These are phyloP conservation scores for Physaria fendleri DNA, from an alignment of 345 rosid species.

Conservation along the genomic window DNA sequence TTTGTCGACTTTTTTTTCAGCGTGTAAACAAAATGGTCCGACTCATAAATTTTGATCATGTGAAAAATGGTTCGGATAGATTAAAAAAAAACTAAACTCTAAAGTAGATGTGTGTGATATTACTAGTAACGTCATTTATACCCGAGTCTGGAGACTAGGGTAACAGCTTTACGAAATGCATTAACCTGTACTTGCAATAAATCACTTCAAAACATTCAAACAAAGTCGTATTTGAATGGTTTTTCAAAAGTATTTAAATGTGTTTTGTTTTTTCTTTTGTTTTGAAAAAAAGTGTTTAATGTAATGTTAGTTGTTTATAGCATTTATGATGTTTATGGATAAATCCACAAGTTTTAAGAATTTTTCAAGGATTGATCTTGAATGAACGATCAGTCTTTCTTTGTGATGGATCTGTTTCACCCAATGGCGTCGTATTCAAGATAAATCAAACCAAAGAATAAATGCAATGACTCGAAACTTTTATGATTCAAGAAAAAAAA, in stretches of 20 bases:
- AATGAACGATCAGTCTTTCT: neutral
- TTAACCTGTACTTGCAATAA: too few relatives aligned
- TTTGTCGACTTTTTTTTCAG: slow-evolving; percentile 13
- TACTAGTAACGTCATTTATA: too few relatives aligned
- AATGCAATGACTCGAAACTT: too few relatives aligned
- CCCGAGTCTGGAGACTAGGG: too few relatives aligned
- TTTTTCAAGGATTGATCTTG: neutral
- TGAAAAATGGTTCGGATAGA: too few relatives aligned
- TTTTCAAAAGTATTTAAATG: too few relatives aligned
- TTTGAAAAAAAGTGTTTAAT: neutral
- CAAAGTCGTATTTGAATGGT: too few relatives aligned
- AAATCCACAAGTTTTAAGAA: neutral
- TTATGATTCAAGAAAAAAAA: too few relatives aligned
- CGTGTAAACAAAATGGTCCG: neutral
- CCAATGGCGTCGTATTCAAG: neutral
- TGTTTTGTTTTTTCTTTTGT: neutral
- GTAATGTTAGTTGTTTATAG: neutral
- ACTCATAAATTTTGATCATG: neutral
- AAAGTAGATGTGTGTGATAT: too few relatives aligned
- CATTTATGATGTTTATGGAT: neutral
- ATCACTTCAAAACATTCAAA: too few relatives aligned
- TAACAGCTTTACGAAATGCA: too few relatives aligned
- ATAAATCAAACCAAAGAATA: neutral
- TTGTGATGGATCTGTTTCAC: neutral
- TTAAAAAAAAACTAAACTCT: too few relatives aligned